These are phyloP conservation scores for Tephrocybe rancida DNA, from an alignment of 768 basidiomycete genomes.

Conservation along the genomic window DNA sequence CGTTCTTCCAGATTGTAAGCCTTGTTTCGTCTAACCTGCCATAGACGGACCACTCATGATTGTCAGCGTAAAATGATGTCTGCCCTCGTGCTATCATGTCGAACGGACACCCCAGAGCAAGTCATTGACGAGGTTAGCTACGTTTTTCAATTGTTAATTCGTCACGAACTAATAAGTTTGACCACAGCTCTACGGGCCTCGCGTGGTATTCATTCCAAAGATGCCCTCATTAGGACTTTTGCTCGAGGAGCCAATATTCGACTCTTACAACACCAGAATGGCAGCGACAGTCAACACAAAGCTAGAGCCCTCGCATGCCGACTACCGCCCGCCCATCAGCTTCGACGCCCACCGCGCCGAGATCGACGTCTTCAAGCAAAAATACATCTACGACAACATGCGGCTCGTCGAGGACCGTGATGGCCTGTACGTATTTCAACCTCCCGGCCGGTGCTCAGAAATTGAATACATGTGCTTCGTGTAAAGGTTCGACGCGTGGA, in stretches of 20 bases:
- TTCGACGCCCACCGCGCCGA: conserved; percentile 66
- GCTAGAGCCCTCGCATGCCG: conserved; percentile 51
- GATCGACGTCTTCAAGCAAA: conserved; percentile 84
- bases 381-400: conserved; percentile 86
- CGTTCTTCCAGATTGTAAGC: conserved; percentile 50
- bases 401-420: conserved; percentile 78
- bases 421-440: conserved; percentile 63
- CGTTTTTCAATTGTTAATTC: not conserved
- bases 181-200: conserved; percentile 72
- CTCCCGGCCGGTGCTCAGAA: not conserved
- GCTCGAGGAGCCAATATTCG: conserved; percentile 85
- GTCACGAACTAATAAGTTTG: not conserved
- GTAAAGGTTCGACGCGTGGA: conserved; percentile 86
- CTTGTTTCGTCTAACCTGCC: conserved; percentile 13
- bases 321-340: conserved; percentile 73
- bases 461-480: conserved; percentile 1
- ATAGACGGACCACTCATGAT: conserved; percentile 15
- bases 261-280: conserved; percentile 72
- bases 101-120: conserved; percentile 73
- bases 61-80: conserved; percentile 97
- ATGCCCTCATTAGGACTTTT: conserved; percentile 94
- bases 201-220: conserved; percentile 84
- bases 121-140: conserved; percentile 70
- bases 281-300: conserved; percentile 47
- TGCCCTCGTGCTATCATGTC: conserved; percentile 73